phyloP scores from a whole-genome alignment of 331 rosid genomes.

The Pyracantha coccinea region DNA sequence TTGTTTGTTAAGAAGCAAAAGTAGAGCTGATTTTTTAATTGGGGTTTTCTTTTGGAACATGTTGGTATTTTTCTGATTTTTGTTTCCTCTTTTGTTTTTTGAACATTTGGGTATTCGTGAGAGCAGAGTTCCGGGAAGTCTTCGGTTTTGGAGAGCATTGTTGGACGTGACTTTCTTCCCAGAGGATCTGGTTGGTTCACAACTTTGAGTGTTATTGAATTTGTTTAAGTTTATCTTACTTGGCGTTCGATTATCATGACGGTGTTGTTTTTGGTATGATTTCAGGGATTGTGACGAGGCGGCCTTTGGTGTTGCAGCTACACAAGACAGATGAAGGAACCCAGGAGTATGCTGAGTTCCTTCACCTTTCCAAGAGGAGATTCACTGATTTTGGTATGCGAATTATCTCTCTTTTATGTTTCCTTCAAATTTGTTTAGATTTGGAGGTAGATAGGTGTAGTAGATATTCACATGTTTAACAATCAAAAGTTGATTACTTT shows the following conservation, averaged over 20 bases:
- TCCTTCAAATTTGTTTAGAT: background rate
- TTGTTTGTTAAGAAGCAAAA: background rate
- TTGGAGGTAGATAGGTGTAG: background rate
- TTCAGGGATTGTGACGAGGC: constrained; percentile 87
- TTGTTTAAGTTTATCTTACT: background rate
- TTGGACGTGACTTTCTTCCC: constrained; percentile 93
- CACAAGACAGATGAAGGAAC: constrained; percentile 60
- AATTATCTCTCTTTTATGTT: background rate
- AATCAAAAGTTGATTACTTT: background rate
- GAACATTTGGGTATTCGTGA: background rate
- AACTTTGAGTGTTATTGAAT: background rate
- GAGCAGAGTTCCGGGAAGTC: constrained; percentile 92
- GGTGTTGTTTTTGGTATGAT: background rate
- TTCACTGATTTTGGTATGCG: constrained; percentile 56
- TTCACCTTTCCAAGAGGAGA: constrained; percentile 65
- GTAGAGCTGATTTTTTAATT: background rate
- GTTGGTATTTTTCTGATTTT: background rate
- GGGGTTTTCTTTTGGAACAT: background rate
- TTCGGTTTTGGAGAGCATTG: constrained; percentile 86
- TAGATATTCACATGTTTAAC: background rate
- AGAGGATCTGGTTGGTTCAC: constrained; percentile 75
- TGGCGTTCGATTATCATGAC: background rate
- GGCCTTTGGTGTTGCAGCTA: constrained; percentile 94
- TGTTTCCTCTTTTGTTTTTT: background rate
- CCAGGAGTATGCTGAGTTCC: constrained; percentile 88